Percentiles rank a stretch among this genome's conserved stretches.
Conservation (phyloP, 805 yeast species). For the Starmerella davenportii region DNA sequence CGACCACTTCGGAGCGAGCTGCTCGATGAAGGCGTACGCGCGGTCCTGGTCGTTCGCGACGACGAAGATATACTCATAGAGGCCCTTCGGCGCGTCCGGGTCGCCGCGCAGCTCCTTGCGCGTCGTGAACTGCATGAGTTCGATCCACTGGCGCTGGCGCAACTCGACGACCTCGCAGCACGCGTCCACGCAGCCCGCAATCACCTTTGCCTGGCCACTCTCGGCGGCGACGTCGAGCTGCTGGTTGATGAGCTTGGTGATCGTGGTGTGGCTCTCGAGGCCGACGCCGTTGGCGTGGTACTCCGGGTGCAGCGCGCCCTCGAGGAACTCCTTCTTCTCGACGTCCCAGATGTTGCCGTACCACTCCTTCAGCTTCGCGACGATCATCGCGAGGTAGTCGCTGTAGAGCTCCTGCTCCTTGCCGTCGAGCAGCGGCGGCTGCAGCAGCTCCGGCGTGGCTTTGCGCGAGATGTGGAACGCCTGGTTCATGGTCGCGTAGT, state of each 20-base stretch:
- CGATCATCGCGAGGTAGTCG: conserved; percentile 59
- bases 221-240: conserved; percentile 79
- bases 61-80: conserved; percentile 65
- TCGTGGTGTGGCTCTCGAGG: conserved; percentile 59
- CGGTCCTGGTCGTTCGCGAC: conserved; percentile 69
- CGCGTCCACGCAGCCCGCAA: conserved; percentile 59
- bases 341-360: conserved; percentile 45
- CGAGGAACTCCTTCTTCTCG: conserved; percentile 46
- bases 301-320: conserved; percentile 59
- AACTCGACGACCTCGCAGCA: conserved; percentile 43
- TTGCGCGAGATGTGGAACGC: conserved; percentile 34
- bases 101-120: conserved; percentile 22
- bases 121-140: conserved; percentile 30
- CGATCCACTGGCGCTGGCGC: conserved; percentile 48
- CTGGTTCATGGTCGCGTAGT: conserved; percentile 34
- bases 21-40: conserved; percentile 51
- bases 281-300: conserved; percentile 47
- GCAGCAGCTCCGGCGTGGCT: conserved; percentile 20
- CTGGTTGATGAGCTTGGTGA: conserved; percentile 70
- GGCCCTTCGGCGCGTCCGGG: conserved; percentile 43
- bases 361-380: conserved; percentile 72
- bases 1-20: conserved; percentile 45
- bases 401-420: conserved; percentile 54
- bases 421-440: conserved; percentile 49
- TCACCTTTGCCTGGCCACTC: conserved; percentile 60